phyloP scores from a whole-genome alignment of 2,329 filamentous ascomycete genomes.

The Lecanicillium sp. region DNA sequence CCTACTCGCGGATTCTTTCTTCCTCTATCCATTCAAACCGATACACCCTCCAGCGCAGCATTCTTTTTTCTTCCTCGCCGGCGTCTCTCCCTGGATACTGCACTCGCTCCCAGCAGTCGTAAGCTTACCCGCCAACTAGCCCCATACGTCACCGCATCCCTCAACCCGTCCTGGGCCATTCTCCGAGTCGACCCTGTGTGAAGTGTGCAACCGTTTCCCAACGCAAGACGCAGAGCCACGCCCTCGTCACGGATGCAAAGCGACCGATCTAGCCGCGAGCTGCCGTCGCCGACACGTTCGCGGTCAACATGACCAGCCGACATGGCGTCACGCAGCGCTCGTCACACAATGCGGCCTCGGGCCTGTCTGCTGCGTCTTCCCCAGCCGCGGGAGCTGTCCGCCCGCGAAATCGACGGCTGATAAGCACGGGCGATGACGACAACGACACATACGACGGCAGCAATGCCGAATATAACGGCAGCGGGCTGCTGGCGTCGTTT shows the following conservation, averaged over 20 bases:
- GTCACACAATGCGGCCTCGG: constrained; percentile 38
- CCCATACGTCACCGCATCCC: too few species aligned
- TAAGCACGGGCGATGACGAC: constrained; percentile 21
- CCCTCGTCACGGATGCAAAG: constrained; percentile 21
- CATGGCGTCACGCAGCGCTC: constrained; percentile 17
- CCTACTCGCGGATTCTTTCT: too few species aligned
- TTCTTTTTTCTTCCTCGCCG: too few species aligned
- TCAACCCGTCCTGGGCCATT: too few species aligned
- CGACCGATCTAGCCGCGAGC: constrained; percentile 18
- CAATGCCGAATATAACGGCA: constrained; percentile 25
- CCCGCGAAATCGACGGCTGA: constrained; percentile 42
- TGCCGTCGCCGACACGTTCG: constrained; percentile 21
- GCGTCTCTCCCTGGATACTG: too few species aligned
- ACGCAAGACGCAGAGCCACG: too few species aligned
- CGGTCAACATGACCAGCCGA: constrained; percentile 28
- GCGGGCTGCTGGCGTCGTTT: constrained; percentile 21
- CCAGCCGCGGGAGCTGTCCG: constrained; percentile 34
- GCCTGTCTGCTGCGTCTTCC: constrained; percentile 29
- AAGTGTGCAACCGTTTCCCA: too few species aligned
- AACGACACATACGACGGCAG: constrained; percentile 17
- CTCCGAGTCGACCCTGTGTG: too few species aligned
- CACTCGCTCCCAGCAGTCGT: too few species aligned
- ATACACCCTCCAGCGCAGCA: too few species aligned
- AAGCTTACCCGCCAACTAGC: too few species aligned
- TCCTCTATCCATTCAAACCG: too few species aligned